Percentiles rank a stretch among this genome's conserved stretches.
These are phyloP conservation scores for Saccharomycopsis hybrid DNA, from an alignment of 1,139 yeast species.

Conservation along the genomic window DNA sequence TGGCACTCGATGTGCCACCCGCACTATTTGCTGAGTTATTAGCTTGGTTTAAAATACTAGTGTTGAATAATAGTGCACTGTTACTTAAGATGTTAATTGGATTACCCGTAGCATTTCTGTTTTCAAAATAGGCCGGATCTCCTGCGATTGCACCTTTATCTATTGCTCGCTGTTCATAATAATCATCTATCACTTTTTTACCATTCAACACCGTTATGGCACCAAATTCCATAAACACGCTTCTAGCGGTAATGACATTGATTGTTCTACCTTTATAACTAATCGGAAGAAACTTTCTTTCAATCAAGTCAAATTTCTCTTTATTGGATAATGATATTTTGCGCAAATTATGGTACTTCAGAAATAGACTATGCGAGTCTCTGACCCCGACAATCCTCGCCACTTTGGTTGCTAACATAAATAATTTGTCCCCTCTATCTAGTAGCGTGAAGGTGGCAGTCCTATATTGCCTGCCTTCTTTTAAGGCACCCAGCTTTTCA, in stretches of 20 bases:
- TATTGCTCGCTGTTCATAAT: slow-evolving; percentile 71
- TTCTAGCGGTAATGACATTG: slow-evolving; percentile 84
- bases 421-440: slow-evolving; percentile 67
- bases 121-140: slow-evolving; percentile 55
- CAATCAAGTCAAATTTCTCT: slow-evolving; percentile 78
- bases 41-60: not conserved
- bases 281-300: slow-evolving; percentile 76
- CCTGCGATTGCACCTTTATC: slow-evolving; percentile 71
- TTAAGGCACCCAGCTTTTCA: slow-evolving; percentile 57
- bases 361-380: slow-evolving; percentile 86
- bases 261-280: slow-evolving; percentile 89
- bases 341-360: slow-evolving; percentile 54
- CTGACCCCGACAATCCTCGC: slow-evolving; percentile 93
- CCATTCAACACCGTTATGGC: slow-evolving; percentile 79
- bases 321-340: slow-evolving; percentile 71
- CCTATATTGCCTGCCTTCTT: slow-evolving; percentile 73
- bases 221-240: slow-evolving; percentile 89
- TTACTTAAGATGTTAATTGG: not conserved
- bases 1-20: not conserved
- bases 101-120: not conserved
- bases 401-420: slow-evolving; percentile 92
- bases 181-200: slow-evolving; percentile 76
- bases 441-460: slow-evolving; percentile 75
- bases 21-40: not conserved
- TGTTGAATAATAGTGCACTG: not conserved